These are phyloP conservation scores for Colletotrichum orchidophilum DNA, from an alignment of 2,329 filamentous ascomycete genomes.

Conservation along the genomic window DNA sequence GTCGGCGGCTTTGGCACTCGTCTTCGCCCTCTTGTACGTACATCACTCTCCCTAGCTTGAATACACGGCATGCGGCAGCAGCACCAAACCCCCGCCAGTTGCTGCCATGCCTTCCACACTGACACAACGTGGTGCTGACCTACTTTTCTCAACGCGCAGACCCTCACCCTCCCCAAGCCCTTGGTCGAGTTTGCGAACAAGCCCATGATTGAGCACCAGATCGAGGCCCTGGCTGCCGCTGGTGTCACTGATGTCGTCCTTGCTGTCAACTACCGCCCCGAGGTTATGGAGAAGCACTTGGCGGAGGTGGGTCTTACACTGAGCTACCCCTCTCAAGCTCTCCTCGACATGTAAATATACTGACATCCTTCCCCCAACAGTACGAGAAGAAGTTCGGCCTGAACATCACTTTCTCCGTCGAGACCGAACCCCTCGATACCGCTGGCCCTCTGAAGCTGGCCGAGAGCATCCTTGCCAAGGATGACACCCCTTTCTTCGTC, in stretches of 20 bases:
- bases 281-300: constrained; percentile 95
- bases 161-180: constrained; percentile 95
- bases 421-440: constrained; percentile 93
- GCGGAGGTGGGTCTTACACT: constrained; percentile 75
- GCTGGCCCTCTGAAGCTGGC: constrained; percentile 96
- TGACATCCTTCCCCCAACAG: constrained; percentile 51
- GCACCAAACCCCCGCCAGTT: background rate
- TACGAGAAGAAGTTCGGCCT: constrained; percentile 94
- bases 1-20: constrained; percentile 99
- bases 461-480: constrained; percentile 90
- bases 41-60: background rate
- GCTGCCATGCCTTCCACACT: background rate
- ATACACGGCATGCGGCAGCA: background rate
- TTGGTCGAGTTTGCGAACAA: constrained; percentile 99
- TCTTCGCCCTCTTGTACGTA: constrained; percentile 89
- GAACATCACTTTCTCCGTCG: constrained; percentile 96
- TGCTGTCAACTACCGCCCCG: constrained; percentile 97
- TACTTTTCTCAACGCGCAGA: constrained; percentile 60
- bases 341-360: background rate
- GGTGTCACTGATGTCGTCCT: constrained; percentile 98
- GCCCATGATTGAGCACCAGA: constrained; percentile 98
- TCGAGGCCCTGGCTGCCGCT: constrained; percentile 91
- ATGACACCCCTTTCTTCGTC: constrained; percentile 95
- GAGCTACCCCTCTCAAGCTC: background rate
- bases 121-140: constrained; percentile 35